Evolutionary conservation across 345 rosid genomes (phyloP).

Genomic region (Lenwebbia sp.): DNA sequence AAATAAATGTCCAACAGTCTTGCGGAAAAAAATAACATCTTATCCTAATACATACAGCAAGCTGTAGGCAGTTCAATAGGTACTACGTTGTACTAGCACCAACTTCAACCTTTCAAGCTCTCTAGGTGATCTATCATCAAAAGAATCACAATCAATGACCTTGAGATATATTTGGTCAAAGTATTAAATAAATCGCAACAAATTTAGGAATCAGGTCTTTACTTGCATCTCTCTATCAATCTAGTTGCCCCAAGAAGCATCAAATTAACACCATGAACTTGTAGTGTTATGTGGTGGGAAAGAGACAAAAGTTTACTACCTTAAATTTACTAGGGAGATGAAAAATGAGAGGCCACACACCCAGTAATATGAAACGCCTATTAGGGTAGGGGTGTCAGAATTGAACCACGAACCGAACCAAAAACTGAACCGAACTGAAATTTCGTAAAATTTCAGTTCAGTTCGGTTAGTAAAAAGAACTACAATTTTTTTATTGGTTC

Average conservation of each 20-base stretch:
- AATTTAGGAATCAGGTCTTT: background rate
- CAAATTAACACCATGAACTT: background rate
- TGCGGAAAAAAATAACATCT: background rate
- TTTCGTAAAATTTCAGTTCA: no score
- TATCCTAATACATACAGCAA: background rate
- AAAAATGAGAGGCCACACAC: background rate
- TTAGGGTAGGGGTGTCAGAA: no score
- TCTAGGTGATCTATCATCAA: background rate
- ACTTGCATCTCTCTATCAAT: background rate
- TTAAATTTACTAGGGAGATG: background rate
- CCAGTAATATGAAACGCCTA: background rate
- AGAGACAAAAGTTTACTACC: background rate
- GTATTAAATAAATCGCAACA: background rate
- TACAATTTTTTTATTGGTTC: no score
- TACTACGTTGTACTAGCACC: background rate
- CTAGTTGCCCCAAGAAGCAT: background rate
- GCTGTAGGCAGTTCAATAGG: background rate
- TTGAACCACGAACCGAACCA: no score
- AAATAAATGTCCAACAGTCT: background rate
- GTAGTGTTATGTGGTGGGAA: background rate
- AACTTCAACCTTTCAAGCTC: no score
- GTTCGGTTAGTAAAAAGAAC: no score
- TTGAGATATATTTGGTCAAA: background rate
- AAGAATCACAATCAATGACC: background rate
- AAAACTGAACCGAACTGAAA: no score